phyloP scores from a whole-genome alignment of 2,329 filamentous ascomycete genomes.

The Akanthomyces uredinophilus region DNA sequence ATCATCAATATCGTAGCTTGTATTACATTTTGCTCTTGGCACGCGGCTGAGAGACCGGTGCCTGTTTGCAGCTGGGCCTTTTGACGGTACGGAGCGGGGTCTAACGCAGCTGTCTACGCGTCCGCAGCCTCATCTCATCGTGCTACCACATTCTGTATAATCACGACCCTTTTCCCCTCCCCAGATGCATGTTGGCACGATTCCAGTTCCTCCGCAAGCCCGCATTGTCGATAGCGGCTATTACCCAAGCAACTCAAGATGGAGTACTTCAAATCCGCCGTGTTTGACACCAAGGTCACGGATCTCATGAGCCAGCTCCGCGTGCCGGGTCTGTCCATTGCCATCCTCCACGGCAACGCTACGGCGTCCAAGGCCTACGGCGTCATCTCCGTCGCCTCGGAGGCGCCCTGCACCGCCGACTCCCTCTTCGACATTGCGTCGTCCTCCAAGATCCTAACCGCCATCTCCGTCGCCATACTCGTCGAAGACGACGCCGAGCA shows the following conservation, averaged over 20 bases:
- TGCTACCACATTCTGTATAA: background rate
- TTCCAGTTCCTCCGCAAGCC: background rate
- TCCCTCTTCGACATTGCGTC: slow-evolving; percentile 13
- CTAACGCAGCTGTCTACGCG: background rate
- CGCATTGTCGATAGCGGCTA: background rate
- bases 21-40: background rate
- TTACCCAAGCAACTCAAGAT: background rate
- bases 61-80: background rate
- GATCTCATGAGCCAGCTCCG: slow-evolving; percentile 9
- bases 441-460: slow-evolving; percentile 11
- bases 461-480: slow-evolving; percentile 2
- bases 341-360: background rate
- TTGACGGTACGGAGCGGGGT: background rate
- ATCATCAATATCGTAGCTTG: background rate
- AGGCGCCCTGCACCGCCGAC: background rate
- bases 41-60: background rate
- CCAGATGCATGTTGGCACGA: background rate
- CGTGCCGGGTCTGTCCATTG: slow-evolving; percentile 7
- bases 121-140: background rate
- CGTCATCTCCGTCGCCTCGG: background rate
- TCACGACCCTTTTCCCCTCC: background rate
- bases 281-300: background rate
- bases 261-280: slow-evolving; percentile 1
- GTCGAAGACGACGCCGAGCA: slow-evolving; percentile 8
- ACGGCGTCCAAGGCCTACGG: background rate